Evolutionary conservation across 495 filamentous ascomycete species (phyloP), one percentile per base, ranked within the genome.

Genomic region (Geopyxis carbonaria): DNA sequence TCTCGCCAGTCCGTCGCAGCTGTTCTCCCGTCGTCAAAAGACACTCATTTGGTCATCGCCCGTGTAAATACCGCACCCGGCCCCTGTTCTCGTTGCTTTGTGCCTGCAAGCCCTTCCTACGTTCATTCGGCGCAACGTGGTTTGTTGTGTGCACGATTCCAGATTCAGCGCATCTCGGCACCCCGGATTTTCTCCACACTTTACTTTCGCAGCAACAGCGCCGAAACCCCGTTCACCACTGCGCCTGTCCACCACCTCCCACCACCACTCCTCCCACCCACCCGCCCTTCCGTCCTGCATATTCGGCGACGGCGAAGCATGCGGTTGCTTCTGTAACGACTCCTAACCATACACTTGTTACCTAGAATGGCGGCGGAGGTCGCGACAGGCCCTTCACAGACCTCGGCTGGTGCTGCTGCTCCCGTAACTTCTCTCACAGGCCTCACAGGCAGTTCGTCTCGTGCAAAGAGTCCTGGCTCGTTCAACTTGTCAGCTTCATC

Each of bases 301-400:
- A 13, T 10, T n/a, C 21, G 25, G 34, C 24, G 37, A 40, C 37
- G 18, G 15, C 31, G 7, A 9, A 9, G 36, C 24, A 25, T 39
- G 21, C 7, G 22, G 24, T 28, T 29, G 5, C 20, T 14, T 14
- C 24, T 18, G 22, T 27, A 10, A 27, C 5, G 22, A 11, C 7
- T 21, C 36, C 19, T 11, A 19, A 10, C 19, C n/a, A 37, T 19
- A 14, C 22, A 40, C 31, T 13, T 29, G 28, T 40, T 29, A 25
- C 37, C n/a, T 7, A 42, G 40, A 40, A 56, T 56, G 42, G 42
- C 42, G 51, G 52, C 48, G 22, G 51, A 56, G 45, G 52, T 49
- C 45, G 51, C 52, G 46, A 42, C 46, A 43, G 55, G 46, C 45
- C 51, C 51, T 28, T 56, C 52, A 34, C 51, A 55, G 45, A 51